Evolutionary conservation across 1,284 basidiomycete genomes (phyloP), one percentile per base, ranked within the genome.

Genomic region (Austroboletus niveus): DNA sequence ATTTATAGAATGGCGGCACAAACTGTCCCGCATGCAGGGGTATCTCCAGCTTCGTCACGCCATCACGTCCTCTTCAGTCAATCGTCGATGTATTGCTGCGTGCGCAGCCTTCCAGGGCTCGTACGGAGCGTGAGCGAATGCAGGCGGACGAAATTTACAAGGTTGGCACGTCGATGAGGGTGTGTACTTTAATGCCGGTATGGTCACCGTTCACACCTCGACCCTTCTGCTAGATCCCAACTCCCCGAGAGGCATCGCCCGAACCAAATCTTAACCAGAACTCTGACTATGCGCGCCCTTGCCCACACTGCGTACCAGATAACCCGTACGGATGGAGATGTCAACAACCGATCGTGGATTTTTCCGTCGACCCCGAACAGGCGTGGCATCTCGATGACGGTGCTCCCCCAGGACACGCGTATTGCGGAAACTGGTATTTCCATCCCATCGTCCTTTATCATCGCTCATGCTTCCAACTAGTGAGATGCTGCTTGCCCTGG

Each of bases 111-210:
- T 77, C 80, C 41, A 81, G 78, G 63, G 77, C 75, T 45, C 82
- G 89, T 46, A 71, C 82, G 31, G 77, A 78, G 60, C 73, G 82
- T 38, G 88, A 91, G 63, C 77, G 81, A 24, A 75, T 78, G 53
- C 89, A 91, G 68, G 88, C 88, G 8, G 88, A 91, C 60, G 86
- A 87, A 51, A 71, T 90, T 20, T 91, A 91, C 60, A 78, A 76
- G 52, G 64, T 72, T 39, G 85, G 84, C 2, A 68, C 80, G 44
- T 75, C 81, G 39, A 77, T 92, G 60, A 80, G 87, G 63, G 91
- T 93, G 65, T 54, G 84, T 76, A 36, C n/a, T 39, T 27, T 34
- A 15, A 24, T 36, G 6, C 36, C 8, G 15, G 41, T 30, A 11
- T 10, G 17, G 4, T 39, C 42, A 10, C 22, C 17, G 8, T 15